Conservation (phyloP, 2,329 filamentous ascomycete genomes). For the Aspergillus pseudotamarii region DNA sequence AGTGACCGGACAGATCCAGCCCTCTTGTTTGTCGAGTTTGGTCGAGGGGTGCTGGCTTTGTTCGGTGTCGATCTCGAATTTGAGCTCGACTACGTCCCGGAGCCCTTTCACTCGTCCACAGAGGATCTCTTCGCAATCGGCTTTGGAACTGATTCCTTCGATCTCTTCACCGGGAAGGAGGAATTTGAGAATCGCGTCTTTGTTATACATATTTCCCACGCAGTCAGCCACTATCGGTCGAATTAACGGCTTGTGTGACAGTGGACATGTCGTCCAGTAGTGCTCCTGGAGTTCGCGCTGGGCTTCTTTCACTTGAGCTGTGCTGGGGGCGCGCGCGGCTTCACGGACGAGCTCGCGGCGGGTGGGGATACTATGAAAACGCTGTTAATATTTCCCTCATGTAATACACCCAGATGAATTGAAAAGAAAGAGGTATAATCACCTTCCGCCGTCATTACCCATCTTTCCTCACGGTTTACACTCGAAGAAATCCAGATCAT, state of each 20-base stretch:
- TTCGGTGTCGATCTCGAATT: constrained; percentile 63
- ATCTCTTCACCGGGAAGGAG: constrained; percentile 60
- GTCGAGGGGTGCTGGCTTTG: constrained; percentile 45
- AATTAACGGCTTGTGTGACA: constrained; percentile 77
- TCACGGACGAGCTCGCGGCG: constrained; percentile 95
- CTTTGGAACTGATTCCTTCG: constrained; percentile 56
- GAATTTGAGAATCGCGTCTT: constrained; percentile 79
- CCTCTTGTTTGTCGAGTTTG: constrained; percentile 50
- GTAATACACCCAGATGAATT: neutral
- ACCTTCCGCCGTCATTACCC: constrained; percentile 95
- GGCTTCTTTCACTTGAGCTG: constrained; percentile 85
- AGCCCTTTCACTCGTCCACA: constrained; percentile 72
- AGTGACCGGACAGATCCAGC: constrained; percentile 84
- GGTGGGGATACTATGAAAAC: constrained; percentile 72
- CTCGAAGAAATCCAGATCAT: neutral
- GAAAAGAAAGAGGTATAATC: constrained; percentile 18
- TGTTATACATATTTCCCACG: constrained; percentile 86
- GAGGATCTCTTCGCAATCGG: constrained; percentile 64
- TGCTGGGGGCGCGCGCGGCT: constrained; percentile 78
- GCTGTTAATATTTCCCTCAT: neutral
- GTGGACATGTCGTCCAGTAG: constrained; percentile 81
- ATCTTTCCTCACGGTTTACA: constrained; percentile 53
- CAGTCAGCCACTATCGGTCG: constrained; percentile 82
- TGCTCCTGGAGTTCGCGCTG: constrained; percentile 83
- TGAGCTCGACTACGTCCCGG: constrained; percentile 84